Evolutionary conservation across 1,139 yeast species (phyloP).

Genomic region (Blastobotrys illinoisensis): DNA sequence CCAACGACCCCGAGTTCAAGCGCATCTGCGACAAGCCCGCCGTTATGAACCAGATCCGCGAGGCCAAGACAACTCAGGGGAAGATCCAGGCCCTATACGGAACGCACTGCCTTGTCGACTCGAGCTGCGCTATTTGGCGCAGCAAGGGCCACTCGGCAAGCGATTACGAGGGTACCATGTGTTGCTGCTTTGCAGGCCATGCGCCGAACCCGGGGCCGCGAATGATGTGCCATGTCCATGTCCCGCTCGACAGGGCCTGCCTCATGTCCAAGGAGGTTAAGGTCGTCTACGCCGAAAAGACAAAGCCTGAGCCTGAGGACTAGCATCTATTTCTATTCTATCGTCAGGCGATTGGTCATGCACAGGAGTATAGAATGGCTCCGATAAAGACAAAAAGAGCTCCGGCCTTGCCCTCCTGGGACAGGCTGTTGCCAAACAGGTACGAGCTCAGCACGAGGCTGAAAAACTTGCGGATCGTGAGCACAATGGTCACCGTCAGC

Average conservation of each 20-base stretch:
- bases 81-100: neutral
- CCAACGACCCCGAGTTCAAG: neutral
- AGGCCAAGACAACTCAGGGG: neutral
- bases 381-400: slow-evolving; percentile 49
- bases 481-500: slow-evolving; percentile 54
- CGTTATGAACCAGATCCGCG: neutral
- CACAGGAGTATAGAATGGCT: slow-evolving; percentile 42
- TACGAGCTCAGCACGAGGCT: slow-evolving; percentile 52
- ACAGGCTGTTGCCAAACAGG: slow-evolving; percentile 44
- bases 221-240: neutral
- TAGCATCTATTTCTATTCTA: neutral
- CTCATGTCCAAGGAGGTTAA: neutral
- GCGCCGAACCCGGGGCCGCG: neutral
- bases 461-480: slow-evolving; percentile 55
- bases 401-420: slow-evolving; percentile 41
- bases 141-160: neutral
- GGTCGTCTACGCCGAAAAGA: neutral
- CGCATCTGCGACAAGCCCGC: neutral
- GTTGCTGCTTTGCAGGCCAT: neutral
- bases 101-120: neutral
- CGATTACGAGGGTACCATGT: neutral
- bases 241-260: neutral
- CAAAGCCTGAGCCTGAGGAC: neutral
- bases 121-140: neutral
- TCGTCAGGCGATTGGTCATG: neutral